Base-by-base conservation (phyloP, 2,329 filamentous ascomycete species). In the Colletotrichum graminicola region DNA sequence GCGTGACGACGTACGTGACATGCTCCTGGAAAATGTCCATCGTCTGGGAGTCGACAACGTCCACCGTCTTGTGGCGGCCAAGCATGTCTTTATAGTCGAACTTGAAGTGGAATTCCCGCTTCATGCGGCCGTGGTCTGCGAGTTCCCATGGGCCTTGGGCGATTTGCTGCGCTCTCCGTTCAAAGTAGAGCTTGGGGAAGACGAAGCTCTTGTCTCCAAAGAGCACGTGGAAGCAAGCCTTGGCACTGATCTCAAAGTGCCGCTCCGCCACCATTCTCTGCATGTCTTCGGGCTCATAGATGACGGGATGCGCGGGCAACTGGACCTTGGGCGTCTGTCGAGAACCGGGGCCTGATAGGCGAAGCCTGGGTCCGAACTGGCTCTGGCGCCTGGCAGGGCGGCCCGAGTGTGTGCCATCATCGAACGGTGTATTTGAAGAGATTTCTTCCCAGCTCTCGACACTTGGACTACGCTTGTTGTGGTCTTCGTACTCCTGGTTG, bases 181-280 rank as follows among this genome's bases (percentile, higher is more conserved):
- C 94, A 78, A 94, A 92, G 79, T 98, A 95, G 39, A 98, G 86
- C 77, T 95, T 91, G 76, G 96, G 94, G 82, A 98, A 99, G 49
- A 98, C 91, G 43, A 95, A 94, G 79, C 94, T 97, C 82, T 95
- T 97, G 81, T 99, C 96, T 47, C 96, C 96, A 80, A 98, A 99
- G 62, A 99, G 88, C 21, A 98, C 93, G 78, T 98, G 95, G 80
- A 98, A 99, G 69, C 97, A 90, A 0, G 94, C 94, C 80, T 99
- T 98, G 57, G 96, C 92, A 73, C 94, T 97, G 72, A 98, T 91
- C 75, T 97, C 93, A 79, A 97, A 97, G 74, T 94, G 89, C 73
- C 93, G 90, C 79, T 97, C 93, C 1, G 93, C 89, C 10, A 92
- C 91, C 75, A 92, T 88, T 74, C 89, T 87, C 63, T 91, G 89